Evolutionary conservation across 78 protist genomes (phyloP), one percentile per base, ranked within the genome.

Genomic region (Dictyostelium discoideum): DNA sequence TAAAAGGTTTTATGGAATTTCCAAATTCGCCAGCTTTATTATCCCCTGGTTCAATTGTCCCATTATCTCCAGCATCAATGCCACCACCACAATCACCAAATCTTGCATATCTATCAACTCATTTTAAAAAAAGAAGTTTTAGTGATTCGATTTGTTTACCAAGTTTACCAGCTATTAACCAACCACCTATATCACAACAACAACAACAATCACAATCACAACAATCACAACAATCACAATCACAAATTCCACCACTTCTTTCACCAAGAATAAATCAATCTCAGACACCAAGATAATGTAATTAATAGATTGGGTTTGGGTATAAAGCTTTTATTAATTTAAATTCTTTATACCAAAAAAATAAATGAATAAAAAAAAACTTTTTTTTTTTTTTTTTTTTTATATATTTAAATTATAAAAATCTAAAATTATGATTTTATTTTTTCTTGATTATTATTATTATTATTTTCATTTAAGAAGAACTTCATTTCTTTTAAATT

Each of bases 61-160:
- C 79, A 73, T 73, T 73, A 22, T 78, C 84, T 0, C 84, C 84
- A 42, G 84, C 42, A 26, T 78, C 84, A 39, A 37, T 78, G 48
- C 84, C 84, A 8, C 84, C 84, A 8, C 84, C 84, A 39, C 84
- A 78, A 26, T 78, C 84, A 78, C 84, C 84, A 78, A 78, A 78
- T 78, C 29, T 78, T 39, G 32, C 84, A 11, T 48, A 78, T 78
- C 26, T 78, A 10, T n/a, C 22, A 42, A 24, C 48, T 5, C 84
- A 78, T 42, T 78, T 42, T 44, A 78, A 78, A n/a, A 78, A 78
- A 22, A 78, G 84, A 78, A 78, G 84, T 78, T 78, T 78, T 78
- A 78, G 84, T 42, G 84, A 78, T 42, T 78, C 84, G 22, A 22
- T 44, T 78, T 78, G 79, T 14, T 13, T n/a, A n/a, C 76, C 37